phyloP scores from a whole-genome alignment of 257 asterid species.

The Nicotiana obtusifolia region DNA sequence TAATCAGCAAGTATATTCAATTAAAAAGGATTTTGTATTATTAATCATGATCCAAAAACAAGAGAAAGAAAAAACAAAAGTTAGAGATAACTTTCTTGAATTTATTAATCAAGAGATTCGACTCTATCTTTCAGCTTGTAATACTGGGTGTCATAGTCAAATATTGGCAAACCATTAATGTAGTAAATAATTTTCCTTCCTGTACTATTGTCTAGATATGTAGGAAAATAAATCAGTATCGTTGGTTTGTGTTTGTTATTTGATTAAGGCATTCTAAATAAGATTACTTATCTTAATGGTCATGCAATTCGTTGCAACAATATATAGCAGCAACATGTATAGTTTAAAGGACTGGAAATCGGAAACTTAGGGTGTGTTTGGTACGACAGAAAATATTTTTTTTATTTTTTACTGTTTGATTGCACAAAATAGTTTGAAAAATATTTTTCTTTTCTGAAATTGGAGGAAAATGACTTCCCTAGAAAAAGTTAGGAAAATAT shows the following conservation, averaged over 20 bases:
- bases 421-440: too few relatives aligned
- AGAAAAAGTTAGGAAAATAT: too few relatives aligned
- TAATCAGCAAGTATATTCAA: not conserved
- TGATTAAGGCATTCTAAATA: not conserved
- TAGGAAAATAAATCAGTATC: not conserved
- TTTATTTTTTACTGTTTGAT: too few relatives aligned
- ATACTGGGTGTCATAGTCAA: not conserved
- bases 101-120: slow-evolving; percentile 1
- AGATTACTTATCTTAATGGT: not conserved
- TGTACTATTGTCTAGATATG: not conserved
- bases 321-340: not conserved
- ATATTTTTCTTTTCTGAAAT: too few relatives aligned
- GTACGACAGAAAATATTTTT: too few relatives aligned
- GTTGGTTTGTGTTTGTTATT: not conserved
- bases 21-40: not conserved
- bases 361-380: not conserved
- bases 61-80: not conserved
- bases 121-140: not conserved
- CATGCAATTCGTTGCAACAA: not conserved
- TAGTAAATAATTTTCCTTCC: not conserved
- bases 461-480: too few relatives aligned
- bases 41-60: not conserved
- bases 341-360: not conserved
- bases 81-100: not conserved
- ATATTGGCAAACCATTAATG: not conserved